Percentiles rank a stretch among this genome's conserved stretches.
These are phyloP conservation scores for Spathaspora girioi DNA, from an alignment of 805 yeast species.

Conservation along the genomic window DNA sequence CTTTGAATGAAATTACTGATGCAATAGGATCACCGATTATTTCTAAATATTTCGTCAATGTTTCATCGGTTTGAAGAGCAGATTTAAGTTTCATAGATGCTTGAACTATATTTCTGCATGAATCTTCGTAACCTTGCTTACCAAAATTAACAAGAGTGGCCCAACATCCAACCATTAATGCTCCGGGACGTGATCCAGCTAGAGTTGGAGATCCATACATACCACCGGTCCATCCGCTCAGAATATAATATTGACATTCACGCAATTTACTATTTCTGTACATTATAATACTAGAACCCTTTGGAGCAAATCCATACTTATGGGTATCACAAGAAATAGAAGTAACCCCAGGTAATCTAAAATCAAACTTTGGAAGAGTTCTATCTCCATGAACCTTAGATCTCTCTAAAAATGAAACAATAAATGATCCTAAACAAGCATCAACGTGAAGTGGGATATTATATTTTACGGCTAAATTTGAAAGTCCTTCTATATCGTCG, in stretches of 20 bases:
- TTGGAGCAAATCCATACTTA: constrained; percentile 97
- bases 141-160: constrained; percentile 85
- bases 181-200: constrained; percentile 97
- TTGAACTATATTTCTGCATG: constrained; percentile 62
- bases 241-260: constrained; percentile 77
- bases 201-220: constrained; percentile 93
- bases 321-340: constrained; percentile 99
- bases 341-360: constrained; percentile 84
- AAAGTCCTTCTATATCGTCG: constrained; percentile 77
- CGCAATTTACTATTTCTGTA: constrained; percentile 69
- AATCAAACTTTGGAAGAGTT: constrained; percentile 64
- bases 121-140: constrained; percentile 69
- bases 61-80: constrained; percentile 40
- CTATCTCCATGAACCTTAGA: constrained; percentile 47
- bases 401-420: constrained; percentile 72
- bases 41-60: constrained; percentile 50
- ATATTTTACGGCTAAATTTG: constrained; percentile 59
- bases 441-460: constrained; percentile 92
- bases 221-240: constrained; percentile 90
- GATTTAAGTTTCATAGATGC: constrained; percentile 58
- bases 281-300: constrained; percentile 92
- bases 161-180: constrained; percentile 97
- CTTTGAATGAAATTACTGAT: constrained; percentile 78
- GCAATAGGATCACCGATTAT: constrained; percentile 83
- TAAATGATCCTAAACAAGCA: constrained; percentile 91